Base-by-base conservation (phyloP, 139 green algal genomes). In the Picochlorum sp. region DNA sequence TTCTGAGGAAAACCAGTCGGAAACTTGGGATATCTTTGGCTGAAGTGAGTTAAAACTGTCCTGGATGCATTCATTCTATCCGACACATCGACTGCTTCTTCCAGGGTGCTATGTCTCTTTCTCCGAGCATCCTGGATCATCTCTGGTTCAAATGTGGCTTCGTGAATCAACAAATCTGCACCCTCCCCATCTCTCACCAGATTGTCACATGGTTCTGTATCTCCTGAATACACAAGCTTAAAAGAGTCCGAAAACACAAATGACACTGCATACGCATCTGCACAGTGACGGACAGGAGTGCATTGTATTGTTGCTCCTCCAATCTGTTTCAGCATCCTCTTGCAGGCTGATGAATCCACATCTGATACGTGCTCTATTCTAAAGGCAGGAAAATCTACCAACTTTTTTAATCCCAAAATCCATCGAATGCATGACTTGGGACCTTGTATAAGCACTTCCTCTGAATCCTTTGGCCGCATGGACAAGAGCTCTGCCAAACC, bases 181-280 rank as follows among this genome's bases (percentile, higher is more conserved):
- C 60, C 68, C 0, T 18, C 14, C 4, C 49, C 80, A 7, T 66
- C 74, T 37, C 62, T 47, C 15, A 77, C 65, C 38, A 80, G 65
- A 30, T 26, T 18, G 28, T 63, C 18, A 57, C 64, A 76, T 44
- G 82, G 82, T 38, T 65, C 58, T 1, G 74, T 81, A 70, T 88
- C 82, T 6, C 88, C 88, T 49, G 80, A 90, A 74, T 89, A 90
- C 21, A 84, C 86, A 38, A 95, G 52, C 65, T 82, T 86, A 85
- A 87, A 95, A 21, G 85, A 83, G 16, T 41, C 67, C 31, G 1
- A 7, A 41, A 49, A 85, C 66, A 47, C 69, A 30, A 67, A 94
- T 45, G 41, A 89, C 83, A 47, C 34, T 0, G 71, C 86, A 23
- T 68, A 90, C 0, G 88, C 78, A 50, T 92, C 87, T 5, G 58